phyloP scores from a whole-genome alignment of 2,329 filamentous ascomycete genomes.

The Neonectria faginata region DNA sequence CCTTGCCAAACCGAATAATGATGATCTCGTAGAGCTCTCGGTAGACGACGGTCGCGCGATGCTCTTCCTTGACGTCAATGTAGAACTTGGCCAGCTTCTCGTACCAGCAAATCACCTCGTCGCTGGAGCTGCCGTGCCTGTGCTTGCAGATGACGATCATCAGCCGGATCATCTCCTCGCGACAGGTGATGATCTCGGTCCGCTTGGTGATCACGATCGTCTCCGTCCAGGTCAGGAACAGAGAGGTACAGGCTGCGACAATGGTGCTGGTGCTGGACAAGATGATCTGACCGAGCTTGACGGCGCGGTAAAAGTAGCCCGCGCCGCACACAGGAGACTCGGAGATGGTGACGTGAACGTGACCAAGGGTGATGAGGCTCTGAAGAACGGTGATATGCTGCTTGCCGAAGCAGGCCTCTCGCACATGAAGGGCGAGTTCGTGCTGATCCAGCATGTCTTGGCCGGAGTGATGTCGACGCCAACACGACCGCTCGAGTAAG shows the following conservation, averaged over 20 bases:
- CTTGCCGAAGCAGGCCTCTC: slow-evolving; percentile 51
- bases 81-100: slow-evolving; percentile 53
- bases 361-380: slow-evolving; percentile 52
- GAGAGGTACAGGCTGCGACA: slow-evolving; percentile 51
- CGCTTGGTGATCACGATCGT: slow-evolving; percentile 50
- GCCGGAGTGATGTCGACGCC: slow-evolving; percentile 41
- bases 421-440: slow-evolving; percentile 51
- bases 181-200: slow-evolving; percentile 51
- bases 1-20: slow-evolving; percentile 48
- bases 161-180: slow-evolving; percentile 53
- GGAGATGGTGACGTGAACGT: slow-evolving; percentile 45
- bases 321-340: slow-evolving; percentile 43
- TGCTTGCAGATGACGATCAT: slow-evolving; percentile 54
- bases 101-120: slow-evolving; percentile 53
- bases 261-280: slow-evolving; percentile 49
- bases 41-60: slow-evolving; percentile 48
- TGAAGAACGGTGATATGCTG: slow-evolving; percentile 52
- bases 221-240: slow-evolving; percentile 52
- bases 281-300: slow-evolving; percentile 47
- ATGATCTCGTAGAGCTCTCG: slow-evolving; percentile 52
- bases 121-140: slow-evolving; percentile 50
- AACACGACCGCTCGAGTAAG: slow-evolving; percentile 50
- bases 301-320: slow-evolving; percentile 53
- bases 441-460: slow-evolving; percentile 46
- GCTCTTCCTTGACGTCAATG: slow-evolving; percentile 50